Percentiles rank a stretch among this genome's conserved stretches.
Evolutionary conservation across 1,284 basidiomycete genomes (phyloP).

Genomic region (Clitocybe nebularis): DNA sequence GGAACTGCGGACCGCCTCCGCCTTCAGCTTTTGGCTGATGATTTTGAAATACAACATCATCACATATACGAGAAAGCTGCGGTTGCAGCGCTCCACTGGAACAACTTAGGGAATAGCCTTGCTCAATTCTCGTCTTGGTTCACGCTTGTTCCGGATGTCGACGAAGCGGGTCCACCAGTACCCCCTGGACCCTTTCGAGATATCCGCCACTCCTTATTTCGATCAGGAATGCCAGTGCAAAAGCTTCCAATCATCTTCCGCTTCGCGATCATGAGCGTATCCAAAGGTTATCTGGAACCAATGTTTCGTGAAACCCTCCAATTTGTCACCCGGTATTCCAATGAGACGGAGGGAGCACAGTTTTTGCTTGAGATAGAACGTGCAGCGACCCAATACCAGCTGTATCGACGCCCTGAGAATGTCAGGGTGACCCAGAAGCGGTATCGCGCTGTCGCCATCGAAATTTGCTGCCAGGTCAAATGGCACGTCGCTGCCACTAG

Average conservation of each 20-base stretch:
- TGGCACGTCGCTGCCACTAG: conserved; percentile 14
- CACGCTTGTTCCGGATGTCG: conserved; percentile 13
- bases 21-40: conserved; percentile 8
- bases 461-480: conserved; percentile 14
- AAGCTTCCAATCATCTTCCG: conserved; percentile 9
- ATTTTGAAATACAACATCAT: conserved; percentile 12
- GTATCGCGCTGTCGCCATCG: conserved; percentile 12
- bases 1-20: conserved; percentile 17
- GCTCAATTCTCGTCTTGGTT: conserved; percentile 13
- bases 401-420: not conserved
- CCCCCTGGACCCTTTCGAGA: conserved; percentile 4
- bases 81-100: conserved; percentile 9
- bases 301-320: conserved; percentile 13
- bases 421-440: conserved; percentile 1
- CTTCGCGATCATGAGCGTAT: conserved; percentile 14
- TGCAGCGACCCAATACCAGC: conserved; percentile 6
- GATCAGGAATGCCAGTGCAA: conserved; percentile 5
- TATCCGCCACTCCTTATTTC: conserved; percentile 6
- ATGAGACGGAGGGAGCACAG: conserved; percentile 1
- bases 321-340: conserved; percentile 12
- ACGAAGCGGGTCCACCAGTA: not conserved
- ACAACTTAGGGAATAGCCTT: conserved; percentile 2
- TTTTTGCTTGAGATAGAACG: conserved; percentile 13
- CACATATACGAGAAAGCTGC: conserved; percentile 14
- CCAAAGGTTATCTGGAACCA: conserved; percentile 16